Percentiles rank a stretch among this genome's conserved stretches.
phyloP scores from a whole-genome alignment of 257 asterid species.

The Solanum lycopersicoides region DNA sequence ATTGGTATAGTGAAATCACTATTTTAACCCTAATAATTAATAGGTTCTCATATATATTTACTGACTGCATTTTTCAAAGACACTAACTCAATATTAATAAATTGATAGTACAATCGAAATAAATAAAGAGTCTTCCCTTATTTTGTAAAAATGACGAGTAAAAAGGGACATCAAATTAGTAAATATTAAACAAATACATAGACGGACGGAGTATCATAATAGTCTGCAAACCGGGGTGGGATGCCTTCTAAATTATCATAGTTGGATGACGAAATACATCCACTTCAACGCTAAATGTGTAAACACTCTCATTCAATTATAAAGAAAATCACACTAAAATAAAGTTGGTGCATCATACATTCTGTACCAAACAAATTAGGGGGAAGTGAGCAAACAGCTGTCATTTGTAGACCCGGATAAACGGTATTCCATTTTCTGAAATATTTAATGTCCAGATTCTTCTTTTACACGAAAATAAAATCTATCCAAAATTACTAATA shows the following conservation, averaged over 20 bases:
- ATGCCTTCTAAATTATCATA: neutral
- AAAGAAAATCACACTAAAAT: neutral
- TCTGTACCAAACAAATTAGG: neutral
- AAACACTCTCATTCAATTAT: neutral
- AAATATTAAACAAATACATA: too few relatives aligned
- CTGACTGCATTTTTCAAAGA: too few relatives aligned
- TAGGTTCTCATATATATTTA: neutral
- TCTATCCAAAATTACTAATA: neutral
- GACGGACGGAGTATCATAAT: neutral
- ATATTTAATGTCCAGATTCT: neutral
- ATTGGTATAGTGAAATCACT: neutral
- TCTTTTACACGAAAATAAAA: neutral
- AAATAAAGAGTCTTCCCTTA: too few relatives aligned
- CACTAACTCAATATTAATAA: too few relatives aligned
- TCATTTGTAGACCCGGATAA: neutral
- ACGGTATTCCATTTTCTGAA: neutral
- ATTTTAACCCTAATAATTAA: neutral
- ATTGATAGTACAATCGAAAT: too few relatives aligned
- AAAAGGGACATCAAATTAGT: neutral
- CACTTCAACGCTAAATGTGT: neutral
- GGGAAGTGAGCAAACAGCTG: neutral
- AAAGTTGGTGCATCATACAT: neutral
- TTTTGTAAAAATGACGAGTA: too few relatives aligned
- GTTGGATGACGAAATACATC: neutral
- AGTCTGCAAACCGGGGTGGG: neutral